Conservation (phyloP, 164 flowering plant species). For the Magnolia officinalis region DNA sequence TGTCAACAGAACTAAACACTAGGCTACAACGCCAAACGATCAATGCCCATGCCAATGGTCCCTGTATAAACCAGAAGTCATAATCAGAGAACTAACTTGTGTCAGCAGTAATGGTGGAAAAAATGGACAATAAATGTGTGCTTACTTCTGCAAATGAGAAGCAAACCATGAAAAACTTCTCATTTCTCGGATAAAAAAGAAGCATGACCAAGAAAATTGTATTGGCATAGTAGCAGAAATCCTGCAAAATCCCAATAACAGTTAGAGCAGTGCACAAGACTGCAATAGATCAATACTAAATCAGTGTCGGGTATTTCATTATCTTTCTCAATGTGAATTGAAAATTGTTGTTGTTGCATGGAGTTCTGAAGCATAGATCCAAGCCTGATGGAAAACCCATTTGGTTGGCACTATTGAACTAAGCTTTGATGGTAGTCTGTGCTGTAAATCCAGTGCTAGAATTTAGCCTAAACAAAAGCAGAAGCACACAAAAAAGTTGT, state of each 20-base stretch:
- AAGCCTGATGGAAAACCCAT: not conserved
- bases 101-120: not conserved
- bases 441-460: no score
- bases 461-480: no score
- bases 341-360: not conserved
- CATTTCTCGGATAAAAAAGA: constrained; percentile 81
- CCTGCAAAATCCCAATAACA: constrained; percentile 41
- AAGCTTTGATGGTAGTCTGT: no score
- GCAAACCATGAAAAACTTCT: constrained; percentile 97
- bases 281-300: not conserved
- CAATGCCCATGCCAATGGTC: constrained; percentile 96
- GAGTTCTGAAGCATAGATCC: not conserved
- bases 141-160: constrained; percentile 97
- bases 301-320: not conserved
- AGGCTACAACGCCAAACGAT: constrained; percentile 99
- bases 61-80: constrained; percentile 37
- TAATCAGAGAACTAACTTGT: not conserved
- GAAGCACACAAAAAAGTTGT: no score
- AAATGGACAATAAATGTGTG: not conserved
- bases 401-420: no score
- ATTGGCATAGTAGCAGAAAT: constrained; percentile 98
- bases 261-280: not conserved
- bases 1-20: constrained; percentile 91
- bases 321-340: not conserved
- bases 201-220: constrained; percentile 83